These are phyloP conservation scores for Lotus japonicus DNA, from an alignment of 306 rosid genomes.

Conservation along the genomic window DNA sequence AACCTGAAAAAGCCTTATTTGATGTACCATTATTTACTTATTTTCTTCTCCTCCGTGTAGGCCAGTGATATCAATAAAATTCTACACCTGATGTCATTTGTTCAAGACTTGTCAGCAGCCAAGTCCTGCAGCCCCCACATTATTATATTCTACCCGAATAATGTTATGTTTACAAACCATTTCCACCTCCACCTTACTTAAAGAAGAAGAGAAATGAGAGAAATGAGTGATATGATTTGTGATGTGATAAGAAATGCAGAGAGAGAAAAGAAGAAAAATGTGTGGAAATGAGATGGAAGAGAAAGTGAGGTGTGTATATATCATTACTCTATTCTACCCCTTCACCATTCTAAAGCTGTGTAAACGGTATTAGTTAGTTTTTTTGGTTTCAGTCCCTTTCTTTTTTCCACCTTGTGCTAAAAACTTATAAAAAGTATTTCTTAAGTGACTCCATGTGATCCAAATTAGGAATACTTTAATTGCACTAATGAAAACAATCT, in stretches of 20 bases:
- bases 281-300: too few relatives aligned
- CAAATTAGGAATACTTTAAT: slow-evolving; percentile 2
- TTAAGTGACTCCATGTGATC: slow-evolving; percentile 17
- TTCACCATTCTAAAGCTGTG: neutral
- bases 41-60: slow-evolving; percentile 10
- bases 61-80: neutral
- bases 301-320: too few relatives aligned
- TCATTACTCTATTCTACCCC: too few relatives aligned
- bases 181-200: too few relatives aligned
- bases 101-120: neutral
- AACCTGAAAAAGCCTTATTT: slow-evolving; percentile 7
- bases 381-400: neutral
- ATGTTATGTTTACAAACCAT: too few relatives aligned
- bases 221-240: too few relatives aligned
- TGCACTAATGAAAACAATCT: neutral
- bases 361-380: slow-evolving; percentile 2
- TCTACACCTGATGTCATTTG: slow-evolving; percentile 6
- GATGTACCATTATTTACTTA: neutral
- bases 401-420: neutral
- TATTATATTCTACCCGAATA: neutral
- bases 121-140: neutral
- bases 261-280: too few relatives aligned
- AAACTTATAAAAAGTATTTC: neutral
- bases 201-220: too few relatives aligned
- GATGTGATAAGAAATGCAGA: too few relatives aligned